Percentiles rank a stretch among this genome's conserved stretches.
Evolutionary conservation across 768 basidiomycete species (phyloP).

Genomic region (Harrya chromipes): DNA sequence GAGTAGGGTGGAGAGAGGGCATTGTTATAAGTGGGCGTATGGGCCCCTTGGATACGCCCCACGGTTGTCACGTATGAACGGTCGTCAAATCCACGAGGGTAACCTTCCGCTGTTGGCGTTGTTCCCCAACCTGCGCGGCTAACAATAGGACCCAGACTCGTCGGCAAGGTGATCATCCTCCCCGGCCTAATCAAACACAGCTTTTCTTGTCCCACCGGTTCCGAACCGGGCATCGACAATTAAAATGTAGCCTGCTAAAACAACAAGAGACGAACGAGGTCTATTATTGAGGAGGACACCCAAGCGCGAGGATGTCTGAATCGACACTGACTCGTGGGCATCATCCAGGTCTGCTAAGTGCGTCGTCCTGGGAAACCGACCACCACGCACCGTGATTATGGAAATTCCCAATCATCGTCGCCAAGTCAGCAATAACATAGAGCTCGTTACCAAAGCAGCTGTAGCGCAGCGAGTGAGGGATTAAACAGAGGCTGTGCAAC

Average conservation of each 20-base stretch:
- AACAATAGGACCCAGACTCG: conserved; percentile 47
- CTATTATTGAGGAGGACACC: not conserved
- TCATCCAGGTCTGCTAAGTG: not conserved
- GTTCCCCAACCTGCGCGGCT: conserved; percentile 26
- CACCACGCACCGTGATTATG: conserved; percentile 12
- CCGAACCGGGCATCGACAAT: conserved; percentile 14
- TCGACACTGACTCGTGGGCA: not conserved
- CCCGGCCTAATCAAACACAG: conserved; percentile 16
- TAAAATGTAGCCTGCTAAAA: not conserved
- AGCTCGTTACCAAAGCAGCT: not conserved
- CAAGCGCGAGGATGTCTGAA: not conserved
- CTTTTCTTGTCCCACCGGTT: conserved; percentile 11
- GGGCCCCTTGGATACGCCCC: conserved; percentile 34
- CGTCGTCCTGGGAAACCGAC: conserved; percentile 13
- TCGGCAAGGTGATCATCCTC: conserved; percentile 59
- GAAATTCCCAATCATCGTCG: conserved; percentile 15
- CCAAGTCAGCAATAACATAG: conserved; percentile 3
- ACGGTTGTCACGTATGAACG: conserved; percentile 36
- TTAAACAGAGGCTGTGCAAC: conserved; percentile 7
- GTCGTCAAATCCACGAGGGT: conserved; percentile 30
- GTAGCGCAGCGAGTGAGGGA: not conserved
- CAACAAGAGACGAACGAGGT: not conserved
- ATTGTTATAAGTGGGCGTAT: conserved; percentile 27
- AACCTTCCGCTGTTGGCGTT: conserved; percentile 24
- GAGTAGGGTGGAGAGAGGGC: conserved; percentile 12